Conservation (phyloP, 2,329 filamentous ascomycete genomes). For the Cladosporium sp. region DNA sequence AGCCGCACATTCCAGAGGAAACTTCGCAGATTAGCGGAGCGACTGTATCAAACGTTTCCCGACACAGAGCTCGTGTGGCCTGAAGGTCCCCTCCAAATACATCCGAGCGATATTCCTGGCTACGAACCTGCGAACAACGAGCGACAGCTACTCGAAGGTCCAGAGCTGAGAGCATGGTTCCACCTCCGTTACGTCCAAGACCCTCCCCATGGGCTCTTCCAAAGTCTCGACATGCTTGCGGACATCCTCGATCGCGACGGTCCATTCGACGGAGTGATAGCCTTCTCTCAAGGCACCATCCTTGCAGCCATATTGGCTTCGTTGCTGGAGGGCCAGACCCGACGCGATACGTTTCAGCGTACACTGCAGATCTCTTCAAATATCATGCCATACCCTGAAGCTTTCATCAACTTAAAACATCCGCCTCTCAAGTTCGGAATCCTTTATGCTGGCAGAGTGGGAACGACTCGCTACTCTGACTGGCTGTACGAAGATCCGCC, state of each 20-base stretch:
- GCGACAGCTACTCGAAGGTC: background rate
- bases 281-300: conserved; percentile 80
- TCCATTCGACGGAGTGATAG: conserved; percentile 75
- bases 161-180: conserved; percentile 18
- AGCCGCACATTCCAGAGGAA: conserved; percentile 83
- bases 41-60: conserved; percentile 72
- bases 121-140: background rate
- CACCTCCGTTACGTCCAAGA: conserved; percentile 5
- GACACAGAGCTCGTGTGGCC: conserved; percentile 47
- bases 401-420: conserved; percentile 52
- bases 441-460: conserved; percentile 75
- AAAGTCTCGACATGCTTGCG: conserved; percentile 67
- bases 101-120: conserved; percentile 50
- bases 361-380: conserved; percentile 34
- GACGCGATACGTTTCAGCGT: background rate
- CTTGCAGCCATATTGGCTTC: conserved; percentile 71
- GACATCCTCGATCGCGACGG: conserved; percentile 62
- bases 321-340: conserved; percentile 59
- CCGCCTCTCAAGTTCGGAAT: conserved; percentile 69
- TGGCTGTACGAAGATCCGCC: conserved; percentile 72
- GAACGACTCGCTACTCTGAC: conserved; percentile 59
- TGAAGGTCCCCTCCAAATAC: conserved; percentile 48
- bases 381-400: conserved; percentile 56
- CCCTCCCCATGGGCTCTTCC: conserved; percentile 56
- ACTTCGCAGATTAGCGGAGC: conserved; percentile 82